A percentile compares a stretch with the other conserved stretches of the same genome.
These are phyloP conservation scores for Gynostemma pentaphyllum DNA, from an alignment of 306 rosid genomes.

Conservation along the genomic window DNA sequence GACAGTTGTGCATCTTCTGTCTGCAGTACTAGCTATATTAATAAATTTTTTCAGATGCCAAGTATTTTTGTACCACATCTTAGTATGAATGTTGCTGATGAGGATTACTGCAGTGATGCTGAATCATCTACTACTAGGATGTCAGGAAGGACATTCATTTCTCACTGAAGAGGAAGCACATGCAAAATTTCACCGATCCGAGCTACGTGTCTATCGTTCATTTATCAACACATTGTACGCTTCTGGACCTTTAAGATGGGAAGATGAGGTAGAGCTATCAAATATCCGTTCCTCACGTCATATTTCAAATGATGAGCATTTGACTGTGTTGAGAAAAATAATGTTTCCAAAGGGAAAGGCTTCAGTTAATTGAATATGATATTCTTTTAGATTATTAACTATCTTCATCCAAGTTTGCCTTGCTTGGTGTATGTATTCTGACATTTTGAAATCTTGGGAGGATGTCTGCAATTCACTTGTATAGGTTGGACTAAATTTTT, in stretches of 20 bases:
- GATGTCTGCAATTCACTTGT: too few species aligned
- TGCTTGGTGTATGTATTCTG: too few species aligned
- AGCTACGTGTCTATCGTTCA: conserved; percentile 53
- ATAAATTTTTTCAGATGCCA: conserved; percentile 17
- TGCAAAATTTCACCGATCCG: conserved; percentile 52
- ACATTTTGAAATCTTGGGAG: too few species aligned
- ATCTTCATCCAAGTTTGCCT: too few species aligned
- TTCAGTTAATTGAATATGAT: too few species aligned
- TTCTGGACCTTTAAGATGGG: conserved; percentile 93
- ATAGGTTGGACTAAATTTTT: too few species aligned
- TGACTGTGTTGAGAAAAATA: conserved; percentile 38
- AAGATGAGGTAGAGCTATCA: conserved; percentile 65
- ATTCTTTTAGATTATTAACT: too few species aligned
- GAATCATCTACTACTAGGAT: conserved; percentile 38
- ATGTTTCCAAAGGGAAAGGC: conserved; percentile 18
- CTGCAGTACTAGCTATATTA: conserved; percentile 68
- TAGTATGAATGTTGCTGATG: conserved; percentile 34
- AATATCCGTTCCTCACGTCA: conserved; percentile 72
- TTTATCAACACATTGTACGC: conserved; percentile 58
- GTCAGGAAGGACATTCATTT: conserved; percentile 28
- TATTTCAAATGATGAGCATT: conserved; percentile 81
- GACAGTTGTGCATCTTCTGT: conserved; percentile 58
- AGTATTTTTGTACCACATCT: conserved; percentile 24
- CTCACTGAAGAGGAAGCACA: conserved; percentile 23
- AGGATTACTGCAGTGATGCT: conserved; percentile 42